Conservation (phyloP, 164 flowering plant species). For the Kingdonia uniflora region DNA sequence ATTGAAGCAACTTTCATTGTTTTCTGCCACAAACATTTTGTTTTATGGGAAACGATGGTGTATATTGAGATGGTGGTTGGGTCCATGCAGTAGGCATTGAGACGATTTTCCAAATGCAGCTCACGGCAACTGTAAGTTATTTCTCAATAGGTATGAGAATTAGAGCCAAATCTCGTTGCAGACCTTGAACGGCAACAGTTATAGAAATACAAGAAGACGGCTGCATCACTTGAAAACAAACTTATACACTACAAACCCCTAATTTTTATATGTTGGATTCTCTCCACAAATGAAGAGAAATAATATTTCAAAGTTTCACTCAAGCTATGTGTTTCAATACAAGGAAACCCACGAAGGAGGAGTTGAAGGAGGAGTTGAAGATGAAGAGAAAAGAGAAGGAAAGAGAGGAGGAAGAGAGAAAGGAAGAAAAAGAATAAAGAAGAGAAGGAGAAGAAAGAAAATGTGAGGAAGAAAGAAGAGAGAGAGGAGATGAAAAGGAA, state of each 20-base stretch:
- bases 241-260: neutral
- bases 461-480: neutral
- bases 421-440: slow-evolving; percentile 1
- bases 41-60: neutral
- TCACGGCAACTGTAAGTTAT: no score
- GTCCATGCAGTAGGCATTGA: no score
- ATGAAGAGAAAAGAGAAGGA: neutral
- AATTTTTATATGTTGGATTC: neutral
- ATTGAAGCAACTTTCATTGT: no score
- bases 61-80: neutral
- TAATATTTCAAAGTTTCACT: neutral
- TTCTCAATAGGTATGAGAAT: no score
- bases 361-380: slow-evolving; percentile 1
- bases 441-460: neutral
- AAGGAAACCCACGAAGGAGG: neutral
- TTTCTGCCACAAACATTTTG: neutral
- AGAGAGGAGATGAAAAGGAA: neutral
- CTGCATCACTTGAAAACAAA: no score
- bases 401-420: neutral
- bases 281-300: neutral
- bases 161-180: no score
- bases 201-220: no score
- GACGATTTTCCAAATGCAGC: no score
- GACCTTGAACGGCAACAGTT: no score
- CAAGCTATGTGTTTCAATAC: slow-evolving; percentile 5